A percentile compares a stretch with the other conserved stretches of the same genome.
phyloP scores from a whole-genome alignment of 2,329 filamentous ascomycete genomes.

The Sclerotinia borealis region DNA sequence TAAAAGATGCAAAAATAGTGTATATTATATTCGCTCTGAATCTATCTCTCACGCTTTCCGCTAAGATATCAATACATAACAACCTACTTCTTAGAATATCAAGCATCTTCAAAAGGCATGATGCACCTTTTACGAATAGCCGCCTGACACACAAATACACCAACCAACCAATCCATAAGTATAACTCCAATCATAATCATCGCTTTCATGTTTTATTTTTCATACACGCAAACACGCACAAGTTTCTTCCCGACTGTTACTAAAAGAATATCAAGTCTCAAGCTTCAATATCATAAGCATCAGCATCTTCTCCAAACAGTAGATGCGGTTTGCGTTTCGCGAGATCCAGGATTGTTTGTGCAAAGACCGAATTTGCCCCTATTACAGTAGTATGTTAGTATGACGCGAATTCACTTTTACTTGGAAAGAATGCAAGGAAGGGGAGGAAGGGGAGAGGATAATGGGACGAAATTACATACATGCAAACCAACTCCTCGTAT shows the following conservation, averaged over 20 bases:
- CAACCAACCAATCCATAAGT: too few species aligned
- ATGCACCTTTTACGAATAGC: neutral
- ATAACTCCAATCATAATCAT: neutral
- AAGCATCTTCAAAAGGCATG: neutral
- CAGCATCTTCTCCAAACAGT: conserved; percentile 63
- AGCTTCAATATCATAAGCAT: conserved; percentile 47
- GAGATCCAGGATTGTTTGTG: conserved; percentile 83
- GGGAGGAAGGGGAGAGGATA: conserved; percentile 9
- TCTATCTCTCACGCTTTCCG: neutral
- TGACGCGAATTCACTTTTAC: too few species aligned
- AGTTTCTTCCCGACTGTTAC: neutral
- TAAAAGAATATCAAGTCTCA: neutral
- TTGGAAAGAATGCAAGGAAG: neutral
- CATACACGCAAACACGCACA: neutral
- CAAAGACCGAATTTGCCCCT: conserved; percentile 94
- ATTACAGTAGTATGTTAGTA: neutral
- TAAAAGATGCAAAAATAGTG: neutral
- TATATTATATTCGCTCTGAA: neutral
- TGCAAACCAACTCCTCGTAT: conserved; percentile 89
- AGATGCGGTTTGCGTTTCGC: conserved; percentile 84
- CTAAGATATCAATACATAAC: neutral
- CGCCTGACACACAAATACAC: neutral
- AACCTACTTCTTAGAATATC: neutral
- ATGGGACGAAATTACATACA: too few species aligned
- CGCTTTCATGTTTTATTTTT: too few species aligned